Base-by-base conservation (phyloP, 2,329 filamentous ascomycete genomes). In the Cladosporium colombiae region DNA sequence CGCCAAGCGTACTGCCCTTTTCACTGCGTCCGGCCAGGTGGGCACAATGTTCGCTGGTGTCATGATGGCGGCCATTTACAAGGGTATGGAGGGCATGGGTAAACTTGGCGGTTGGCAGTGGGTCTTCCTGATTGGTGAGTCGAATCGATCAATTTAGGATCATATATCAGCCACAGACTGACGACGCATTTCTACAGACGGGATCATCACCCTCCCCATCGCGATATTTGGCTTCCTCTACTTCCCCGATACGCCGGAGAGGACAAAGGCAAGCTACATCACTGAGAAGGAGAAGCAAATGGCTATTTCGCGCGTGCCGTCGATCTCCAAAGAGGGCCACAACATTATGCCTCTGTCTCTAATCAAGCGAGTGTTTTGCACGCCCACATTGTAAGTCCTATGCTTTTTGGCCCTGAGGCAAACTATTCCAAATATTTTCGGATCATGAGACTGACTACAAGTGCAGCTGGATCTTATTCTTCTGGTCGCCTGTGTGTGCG, bases 11-110 rank as follows among this genome's bases (percentile, higher is more conserved):
- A 84, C 80, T 31, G 86, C 85, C 8, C 83, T 89, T 62, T 89
- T 89, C 73, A 87, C 85, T 1, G 82, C 84, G 0, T 85, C 83
- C 1, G 86, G 86, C 0, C 78, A 88, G 1, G 85, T 84, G 0
- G 87, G 86, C 0, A 87, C 83, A 0, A 85, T 89, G 82, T 85
- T 89, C 61, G 83, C 84, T 14, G 87, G 87, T 1, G 87, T 88
- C 73, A 83, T 89, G 64, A 86, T 88, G 72, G 84, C 83, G 0
- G 85, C 84, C 8, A 80, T 82, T 46, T 77, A 80, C 64, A 75
- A 70, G 0, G 78, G 74, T 40, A 75, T 82, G 66, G 70, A 87
- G 65, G 83, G 84, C 1, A 73, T 80, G 5, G 73, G 77, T 57
- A 84, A 84, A 0, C 77, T 87, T 2, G 76, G 78, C 5, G 85